Evolutionary conservation across 2,329 filamentous ascomycete genomes (phyloP).

Genomic region (Arthroderma sp.): DNA sequence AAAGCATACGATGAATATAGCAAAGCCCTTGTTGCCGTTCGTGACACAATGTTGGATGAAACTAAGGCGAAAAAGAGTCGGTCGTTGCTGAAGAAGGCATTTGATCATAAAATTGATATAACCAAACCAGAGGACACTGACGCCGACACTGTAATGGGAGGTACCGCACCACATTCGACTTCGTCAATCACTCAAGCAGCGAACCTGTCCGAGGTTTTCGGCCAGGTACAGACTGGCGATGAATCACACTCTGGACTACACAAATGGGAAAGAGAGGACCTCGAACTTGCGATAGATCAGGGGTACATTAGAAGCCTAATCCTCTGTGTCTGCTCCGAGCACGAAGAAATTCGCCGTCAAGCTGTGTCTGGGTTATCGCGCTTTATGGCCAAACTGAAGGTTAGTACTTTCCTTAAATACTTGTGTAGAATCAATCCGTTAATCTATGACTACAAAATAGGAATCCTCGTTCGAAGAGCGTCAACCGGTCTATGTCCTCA

Average conservation of each 20-base stretch:
- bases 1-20: conserved; percentile 43
- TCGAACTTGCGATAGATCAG: conserved; percentile 68
- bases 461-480: conserved; percentile 63
- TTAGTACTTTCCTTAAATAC: conserved; percentile 16
- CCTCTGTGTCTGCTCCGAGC: conserved; percentile 61
- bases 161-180: neutral
- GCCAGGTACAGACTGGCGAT: conserved; percentile 37
- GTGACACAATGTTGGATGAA: conserved; percentile 33
- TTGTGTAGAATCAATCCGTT: neutral
- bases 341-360: conserved; percentile 66
- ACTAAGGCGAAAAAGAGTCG: conserved; percentile 29
- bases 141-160: conserved; percentile 8
- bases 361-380: conserved; percentile 37
- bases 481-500: conserved; percentile 64
- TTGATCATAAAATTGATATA: conserved; percentile 24
- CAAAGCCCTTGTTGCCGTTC: conserved; percentile 35
- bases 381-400: conserved; percentile 40
- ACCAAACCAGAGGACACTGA: conserved; percentile 9
- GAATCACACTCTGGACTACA: conserved; percentile 36
- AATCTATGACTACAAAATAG: conserved; percentile 26
- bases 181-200: neutral
- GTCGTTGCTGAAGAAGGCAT: conserved; percentile 26
- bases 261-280: conserved; percentile 62
- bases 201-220: conserved; percentile 42
- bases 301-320: conserved; percentile 59